These are phyloP conservation scores for Paraglomus brasilianum DNA, from an alignment of 192 early-diverging fungal genomes.

Conservation along the genomic window DNA sequence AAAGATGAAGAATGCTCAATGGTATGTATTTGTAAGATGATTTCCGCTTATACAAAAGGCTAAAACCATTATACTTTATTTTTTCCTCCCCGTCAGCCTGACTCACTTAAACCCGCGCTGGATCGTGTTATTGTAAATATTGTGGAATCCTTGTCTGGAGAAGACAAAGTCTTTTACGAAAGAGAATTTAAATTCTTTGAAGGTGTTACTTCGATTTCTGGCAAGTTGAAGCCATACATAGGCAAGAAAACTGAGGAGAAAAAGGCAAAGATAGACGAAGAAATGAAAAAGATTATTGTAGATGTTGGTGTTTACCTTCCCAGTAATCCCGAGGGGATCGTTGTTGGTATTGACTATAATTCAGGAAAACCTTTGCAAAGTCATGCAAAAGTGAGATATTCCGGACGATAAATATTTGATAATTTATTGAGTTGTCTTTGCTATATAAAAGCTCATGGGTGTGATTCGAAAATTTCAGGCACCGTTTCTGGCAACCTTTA, in stretches of 20 bases:
- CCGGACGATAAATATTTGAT: no score
- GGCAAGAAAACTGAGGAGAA: constrained; percentile 90
- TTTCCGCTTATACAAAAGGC: constrained; percentile 19
- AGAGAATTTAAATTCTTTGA: constrained; percentile 96
- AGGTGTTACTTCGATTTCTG: constrained; percentile 96
- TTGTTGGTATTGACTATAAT: constrained; percentile 92
- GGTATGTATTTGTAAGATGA: constrained; percentile 10
- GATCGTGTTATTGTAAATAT: constrained; percentile 87
- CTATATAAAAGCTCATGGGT: no score
- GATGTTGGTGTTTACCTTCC: constrained; percentile 97
- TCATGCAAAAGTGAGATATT: constrained; percentile 79
- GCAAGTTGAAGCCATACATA: constrained; percentile 93
- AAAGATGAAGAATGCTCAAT: constrained; percentile 45
- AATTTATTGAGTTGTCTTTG: no score
- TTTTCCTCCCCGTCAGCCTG: constrained; percentile 48
- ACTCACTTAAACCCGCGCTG: constrained; percentile 84
- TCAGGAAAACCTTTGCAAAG: constrained; percentile 94
- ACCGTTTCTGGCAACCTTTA: constrained; percentile 98
- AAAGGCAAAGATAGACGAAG: constrained; percentile 97
- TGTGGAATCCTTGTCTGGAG: constrained; percentile 76
- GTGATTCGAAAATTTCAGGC: constrained; percentile 48
- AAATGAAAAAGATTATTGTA: constrained; percentile 90
- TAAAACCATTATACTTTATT: neutral
- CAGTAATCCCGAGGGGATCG: constrained; percentile 92
- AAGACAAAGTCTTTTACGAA: constrained; percentile 89